Conservation (phyloP, 176 grass and related monocot genomes). For the Musa troglodytarum region DNA sequence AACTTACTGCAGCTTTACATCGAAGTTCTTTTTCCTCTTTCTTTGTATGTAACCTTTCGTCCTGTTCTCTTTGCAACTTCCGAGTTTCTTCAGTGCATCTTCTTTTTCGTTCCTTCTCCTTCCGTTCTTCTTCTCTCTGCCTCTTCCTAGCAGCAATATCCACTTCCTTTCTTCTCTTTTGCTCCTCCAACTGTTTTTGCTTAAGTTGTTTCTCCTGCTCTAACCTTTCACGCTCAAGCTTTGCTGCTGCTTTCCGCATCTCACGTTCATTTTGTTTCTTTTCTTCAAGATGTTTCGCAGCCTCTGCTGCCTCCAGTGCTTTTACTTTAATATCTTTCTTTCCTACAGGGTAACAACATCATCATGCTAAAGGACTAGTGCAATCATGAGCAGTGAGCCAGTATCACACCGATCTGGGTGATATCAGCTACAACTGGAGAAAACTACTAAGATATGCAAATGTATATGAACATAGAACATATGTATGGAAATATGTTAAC, state of each 20-base stretch:
- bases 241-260: conserved; percentile 58
- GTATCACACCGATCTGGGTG: not conserved
- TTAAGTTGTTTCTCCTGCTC: conserved; percentile 63
- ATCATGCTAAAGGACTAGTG: not conserved
- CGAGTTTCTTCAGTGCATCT: conserved; percentile 12
- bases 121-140: conserved; percentile 39
- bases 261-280: conserved; percentile 76
- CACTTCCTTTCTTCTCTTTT: conserved; percentile 53
- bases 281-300: conserved; percentile 74
- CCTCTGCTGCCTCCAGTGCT: conserved; percentile 83
- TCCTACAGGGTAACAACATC: conserved; percentile 30
- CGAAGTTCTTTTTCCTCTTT: conserved; percentile 7
- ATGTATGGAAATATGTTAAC: no score
- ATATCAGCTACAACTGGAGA: not conserved
- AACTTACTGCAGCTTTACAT: not conserved
- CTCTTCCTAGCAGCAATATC: conserved; percentile 52
- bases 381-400: not conserved
- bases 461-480: no score
- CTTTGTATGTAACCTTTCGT: not conserved
- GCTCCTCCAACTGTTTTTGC: conserved; percentile 51
- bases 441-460: not conserved
- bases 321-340: conserved; percentile 92
- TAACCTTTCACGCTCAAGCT: conserved; percentile 55
- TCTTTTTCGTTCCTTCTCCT: conserved; percentile 31
- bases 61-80: conserved; percentile 9